phyloP scores from a whole-genome alignment of 768 basidiomycete species.

The Macrolepiota fuliginosa region DNA sequence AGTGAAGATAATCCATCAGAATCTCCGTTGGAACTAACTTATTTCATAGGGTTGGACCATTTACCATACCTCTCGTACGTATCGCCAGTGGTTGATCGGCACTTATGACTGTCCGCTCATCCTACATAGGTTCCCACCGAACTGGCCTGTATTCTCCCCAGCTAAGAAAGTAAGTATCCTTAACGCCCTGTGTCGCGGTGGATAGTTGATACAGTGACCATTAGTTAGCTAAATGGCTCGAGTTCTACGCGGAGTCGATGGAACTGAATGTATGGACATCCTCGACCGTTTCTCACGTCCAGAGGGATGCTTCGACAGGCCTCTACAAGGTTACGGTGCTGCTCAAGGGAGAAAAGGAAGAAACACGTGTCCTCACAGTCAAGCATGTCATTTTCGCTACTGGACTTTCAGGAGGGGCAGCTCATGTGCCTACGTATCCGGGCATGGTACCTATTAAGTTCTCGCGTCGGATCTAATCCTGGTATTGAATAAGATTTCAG shows the following conservation, averaged over 20 bases:
- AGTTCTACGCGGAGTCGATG: conserved; percentile 2
- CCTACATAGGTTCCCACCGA: neutral
- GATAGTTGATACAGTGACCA: neutral
- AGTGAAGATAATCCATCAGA: conserved; percentile 21
- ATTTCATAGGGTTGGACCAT: conserved; percentile 26
- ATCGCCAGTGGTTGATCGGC: conserved; percentile 22
- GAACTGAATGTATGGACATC: neutral
- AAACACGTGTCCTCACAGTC: conserved; percentile 11
- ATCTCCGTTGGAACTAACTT: conserved; percentile 4
- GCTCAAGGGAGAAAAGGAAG: neutral
- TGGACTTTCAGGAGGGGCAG: conserved; percentile 47
- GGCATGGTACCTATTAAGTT: conserved; percentile 29
- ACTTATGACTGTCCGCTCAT: neutral
- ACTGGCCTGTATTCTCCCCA: neutral
- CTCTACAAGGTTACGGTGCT: neutral
- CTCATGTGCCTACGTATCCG: conserved; percentile 43
- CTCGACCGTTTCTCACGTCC: neutral
- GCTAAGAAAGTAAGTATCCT: neutral
- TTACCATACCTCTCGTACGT: conserved; percentile 51
- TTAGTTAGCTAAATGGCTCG: neutral
- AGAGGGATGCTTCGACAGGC: neutral
- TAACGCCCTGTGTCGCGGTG: neutral
- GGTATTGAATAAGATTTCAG: conserved; percentile 6
- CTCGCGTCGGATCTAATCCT: neutral
- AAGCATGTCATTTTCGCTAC: conserved; percentile 58